Base-by-base conservation (phyloP, 2,329 filamentous ascomycete species). In the Talaromyces atroroseus region DNA sequence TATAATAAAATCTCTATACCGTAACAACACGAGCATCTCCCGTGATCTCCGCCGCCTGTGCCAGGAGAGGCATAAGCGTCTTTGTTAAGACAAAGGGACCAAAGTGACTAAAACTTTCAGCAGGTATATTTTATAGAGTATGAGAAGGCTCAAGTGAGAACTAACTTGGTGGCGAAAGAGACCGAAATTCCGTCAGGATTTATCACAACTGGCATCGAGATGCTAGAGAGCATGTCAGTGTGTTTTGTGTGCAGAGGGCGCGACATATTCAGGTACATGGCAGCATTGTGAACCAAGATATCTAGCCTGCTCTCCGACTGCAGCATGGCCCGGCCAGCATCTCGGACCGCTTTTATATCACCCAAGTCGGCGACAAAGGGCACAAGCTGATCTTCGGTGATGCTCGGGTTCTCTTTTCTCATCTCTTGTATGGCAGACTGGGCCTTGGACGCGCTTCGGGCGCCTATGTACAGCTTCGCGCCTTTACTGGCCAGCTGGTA, bases 381-480 rank as follows among this genome's bases (percentile, higher is more conserved):
- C 23, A 50, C 48, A 5, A 50, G 48, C 20, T 50, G n/a, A 38
- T 50, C 48, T 23, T 40, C n/a, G 29, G 32, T 21, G 16, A 50
- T 50, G 48, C 12, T 38, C 32, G 76, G 73, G 36, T 63, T 50
- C 3, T 65, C 60, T 23, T 65, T 54, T 56, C 73, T 68, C 60
- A 83, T 77, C 3, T 65, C 60, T 5, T 69, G 63, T 46, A 84
- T 78, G 44, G 79, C 78, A 0, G 64, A 58, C 2, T 67, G 65
- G 10, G 72, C 79, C 58, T 79, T 80, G 16, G 72, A 65, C 23
- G 71, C 62, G 5, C 67, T 76, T 36, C 82, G 79, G 2, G 76
- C 75, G 3, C 80, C 80, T 26, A 82, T 66, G 66, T 83, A 84
- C 21, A 85, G 77, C 1, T 71, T 81, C 32, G 73, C 81, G 54